Evolutionary conservation across 371 early-diverging fungal species (phyloP).

Genomic region (Saksenaea vasiformis): DNA sequence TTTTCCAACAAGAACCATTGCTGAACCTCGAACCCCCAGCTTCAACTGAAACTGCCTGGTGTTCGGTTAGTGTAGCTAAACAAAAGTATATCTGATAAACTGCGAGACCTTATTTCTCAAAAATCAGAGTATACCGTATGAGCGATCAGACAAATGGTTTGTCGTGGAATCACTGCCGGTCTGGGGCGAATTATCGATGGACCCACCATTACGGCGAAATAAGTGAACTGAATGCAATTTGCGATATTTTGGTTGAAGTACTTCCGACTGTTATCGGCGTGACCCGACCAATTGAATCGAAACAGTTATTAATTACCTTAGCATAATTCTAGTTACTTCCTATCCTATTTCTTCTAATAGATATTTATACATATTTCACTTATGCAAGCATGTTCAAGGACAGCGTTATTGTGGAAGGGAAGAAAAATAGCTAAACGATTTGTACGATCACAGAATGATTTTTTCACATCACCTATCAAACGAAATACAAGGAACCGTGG

Average conservation of each 20-base stretch:
- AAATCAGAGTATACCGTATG: not conserved
- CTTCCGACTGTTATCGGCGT: not conserved
- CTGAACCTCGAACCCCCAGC: not conserved
- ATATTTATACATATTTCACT: not conserved
- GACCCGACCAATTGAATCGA: not conserved
- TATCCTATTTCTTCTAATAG: not conserved
- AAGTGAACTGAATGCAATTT: not conserved
- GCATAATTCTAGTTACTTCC: too few relatives aligned
- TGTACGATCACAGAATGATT: too few relatives aligned
- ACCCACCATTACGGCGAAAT: not conserved
- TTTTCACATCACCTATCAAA: too few relatives aligned
- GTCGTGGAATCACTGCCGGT: not conserved
- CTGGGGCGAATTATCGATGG: not conserved
- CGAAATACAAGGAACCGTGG: too few relatives aligned
- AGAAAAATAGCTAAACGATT: too few relatives aligned
- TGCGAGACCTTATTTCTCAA: not conserved
- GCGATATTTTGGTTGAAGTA: not conserved
- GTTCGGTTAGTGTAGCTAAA: not conserved
- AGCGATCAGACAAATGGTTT: not conserved
- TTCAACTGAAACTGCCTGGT: not conserved
- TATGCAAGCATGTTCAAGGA: too few relatives aligned
- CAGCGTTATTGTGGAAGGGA: too few relatives aligned
- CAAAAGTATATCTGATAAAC: not conserved
- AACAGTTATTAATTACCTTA: not conserved
- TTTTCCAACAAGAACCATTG: not conserved